Percentiles rank a stretch among this genome's conserved stretches.
Conservation (phyloP, 768 basidiomycete genomes). For the Russula emetica region DNA sequence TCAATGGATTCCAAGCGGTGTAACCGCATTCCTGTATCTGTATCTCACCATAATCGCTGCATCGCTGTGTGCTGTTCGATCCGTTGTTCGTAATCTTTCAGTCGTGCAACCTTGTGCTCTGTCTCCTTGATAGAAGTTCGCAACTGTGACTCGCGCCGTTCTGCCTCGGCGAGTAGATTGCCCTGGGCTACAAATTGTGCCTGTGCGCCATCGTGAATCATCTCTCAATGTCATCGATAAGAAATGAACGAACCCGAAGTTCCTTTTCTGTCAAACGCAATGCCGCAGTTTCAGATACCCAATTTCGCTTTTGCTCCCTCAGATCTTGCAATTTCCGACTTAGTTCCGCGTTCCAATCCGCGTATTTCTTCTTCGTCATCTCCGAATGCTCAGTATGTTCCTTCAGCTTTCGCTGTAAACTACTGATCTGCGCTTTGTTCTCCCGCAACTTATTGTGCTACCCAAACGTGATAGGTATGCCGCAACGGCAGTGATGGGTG, state of each 20-base stretch:
- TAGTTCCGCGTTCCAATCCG: conserved; percentile 80
- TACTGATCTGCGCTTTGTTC: conserved; percentile 63
- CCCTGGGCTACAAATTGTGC: conserved; percentile 66
- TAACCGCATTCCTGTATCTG: background rate
- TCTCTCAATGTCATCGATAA: background rate
- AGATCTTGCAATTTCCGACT: conserved; percentile 70
- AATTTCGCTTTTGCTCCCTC: conserved; percentile 74
- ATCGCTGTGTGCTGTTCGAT: conserved; percentile 77
- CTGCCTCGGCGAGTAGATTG: conserved; percentile 62
- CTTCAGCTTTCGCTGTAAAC: conserved; percentile 63
- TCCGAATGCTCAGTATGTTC: conserved; percentile 71
- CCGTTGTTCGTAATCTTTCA: conserved; percentile 82
- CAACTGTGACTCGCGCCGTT: conserved; percentile 63
- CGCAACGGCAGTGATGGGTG: conserved; percentile 17
- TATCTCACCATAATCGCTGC: conserved; percentile 66
- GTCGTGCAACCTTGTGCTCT: conserved; percentile 73
- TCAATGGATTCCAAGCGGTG: background rate
- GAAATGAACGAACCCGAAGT: conserved; percentile 45
- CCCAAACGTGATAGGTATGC: conserved; percentile 8
- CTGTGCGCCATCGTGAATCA: conserved; percentile 36
- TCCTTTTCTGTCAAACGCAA: conserved; percentile 71
- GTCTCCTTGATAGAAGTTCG: conserved; percentile 73
- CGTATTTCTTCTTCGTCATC: conserved; percentile 70
- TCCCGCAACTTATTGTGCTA: conserved; percentile 82
- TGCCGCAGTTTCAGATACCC: conserved; percentile 64